Evolutionary conservation across 768 basidiomycete species (phyloP), one percentile per base, ranked within the genome.

Genomic region (Mycena floridula): DNA sequence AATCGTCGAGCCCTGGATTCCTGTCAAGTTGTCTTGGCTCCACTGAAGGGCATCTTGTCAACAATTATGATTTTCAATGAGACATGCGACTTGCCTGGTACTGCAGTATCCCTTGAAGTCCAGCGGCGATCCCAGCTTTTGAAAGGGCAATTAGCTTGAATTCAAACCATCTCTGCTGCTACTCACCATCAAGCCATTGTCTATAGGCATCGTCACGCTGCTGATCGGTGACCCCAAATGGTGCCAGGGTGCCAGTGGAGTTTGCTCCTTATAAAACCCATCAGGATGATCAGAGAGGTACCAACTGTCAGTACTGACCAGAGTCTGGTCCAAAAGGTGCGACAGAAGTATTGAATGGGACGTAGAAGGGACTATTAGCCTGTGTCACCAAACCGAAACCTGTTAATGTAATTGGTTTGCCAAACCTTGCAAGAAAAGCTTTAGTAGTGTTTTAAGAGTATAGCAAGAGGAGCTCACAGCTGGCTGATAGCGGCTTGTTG

Each of bases 381-480:
- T 76, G 70, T 0, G 81, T 79, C 18, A 85, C 79, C 37, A 85
- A 63, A 65, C 84, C 83, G 42, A 85, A 81, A 1, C 65, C 75
- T 25, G 69, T 74, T 25, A 82, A 56, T 3, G 67, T 51, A 8
- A 72, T 55, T 3, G 83, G 83, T 52, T 84, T 85, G 21, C 69
- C 66, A 24, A 72, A 68, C 24, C 81, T 82, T 43, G 35, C 16
- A 43, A 27, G 47, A 32, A 35, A 18, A 32, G n/a, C 51, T n/a
- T 24, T 25, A n/a, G n/a, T n/a, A n/a, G n/a, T n/a, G n/a, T n/a
- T n/a, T n/a, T 25, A 13, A 22, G 15, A 37, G 26, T n/a, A 48
- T 21, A 16, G 25, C 3, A 35, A 49, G 13, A 18, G 23, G 3
- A 39, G 7, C 36, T 59, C 58, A 82, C 82, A 66, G 58, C 39